Percentiles rank a stretch among this genome's conserved stretches.
Conservation (phyloP, 257 asterid species). For the Solanum gracilifrons region DNA sequence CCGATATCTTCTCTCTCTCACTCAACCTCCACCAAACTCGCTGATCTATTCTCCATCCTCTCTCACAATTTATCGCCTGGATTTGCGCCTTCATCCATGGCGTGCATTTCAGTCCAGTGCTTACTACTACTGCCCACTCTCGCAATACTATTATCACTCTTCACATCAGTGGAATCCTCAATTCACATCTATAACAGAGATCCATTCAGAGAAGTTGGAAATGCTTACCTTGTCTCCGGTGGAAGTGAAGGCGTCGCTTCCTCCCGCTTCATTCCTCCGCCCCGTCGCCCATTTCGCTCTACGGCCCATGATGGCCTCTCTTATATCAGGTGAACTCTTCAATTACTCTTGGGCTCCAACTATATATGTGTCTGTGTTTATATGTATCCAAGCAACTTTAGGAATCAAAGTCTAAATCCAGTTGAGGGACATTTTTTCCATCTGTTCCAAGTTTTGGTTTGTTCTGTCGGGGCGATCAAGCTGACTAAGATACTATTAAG, state of each 20-base stretch:
- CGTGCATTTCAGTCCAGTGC: conserved; percentile 28
- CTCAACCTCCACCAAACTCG: conserved; percentile 22
- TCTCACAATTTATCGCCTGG: conserved; percentile 16
- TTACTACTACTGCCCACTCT: background rate
- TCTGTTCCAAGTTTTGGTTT: background rate
- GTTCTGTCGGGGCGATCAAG: background rate
- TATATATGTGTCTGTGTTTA: background rate
- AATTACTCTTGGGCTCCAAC: background rate
- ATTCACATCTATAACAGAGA: conserved; percentile 73
- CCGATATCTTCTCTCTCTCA: background rate
- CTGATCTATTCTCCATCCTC: conserved; percentile 28
- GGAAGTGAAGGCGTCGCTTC: conserved; percentile 92
- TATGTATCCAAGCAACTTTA: background rate
- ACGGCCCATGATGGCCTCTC: conserved; percentile 44
- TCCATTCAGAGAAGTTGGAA: conserved; percentile 94
- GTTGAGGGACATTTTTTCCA: background rate
- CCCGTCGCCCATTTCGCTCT: conserved; percentile 21
- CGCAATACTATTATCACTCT: conserved; percentile 17
- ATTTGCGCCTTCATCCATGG: conserved; percentile 7
- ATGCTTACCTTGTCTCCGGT: conserved; percentile 80
- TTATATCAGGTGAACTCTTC: conserved; percentile 52
- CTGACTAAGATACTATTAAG: background rate
- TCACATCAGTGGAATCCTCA: conserved; percentile 61
- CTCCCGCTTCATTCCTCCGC: conserved; percentile 18
- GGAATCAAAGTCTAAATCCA: background rate